phyloP scores from a whole-genome alignment of 805 yeast species.

The Hanseniaspora guilliermondii region DNA sequence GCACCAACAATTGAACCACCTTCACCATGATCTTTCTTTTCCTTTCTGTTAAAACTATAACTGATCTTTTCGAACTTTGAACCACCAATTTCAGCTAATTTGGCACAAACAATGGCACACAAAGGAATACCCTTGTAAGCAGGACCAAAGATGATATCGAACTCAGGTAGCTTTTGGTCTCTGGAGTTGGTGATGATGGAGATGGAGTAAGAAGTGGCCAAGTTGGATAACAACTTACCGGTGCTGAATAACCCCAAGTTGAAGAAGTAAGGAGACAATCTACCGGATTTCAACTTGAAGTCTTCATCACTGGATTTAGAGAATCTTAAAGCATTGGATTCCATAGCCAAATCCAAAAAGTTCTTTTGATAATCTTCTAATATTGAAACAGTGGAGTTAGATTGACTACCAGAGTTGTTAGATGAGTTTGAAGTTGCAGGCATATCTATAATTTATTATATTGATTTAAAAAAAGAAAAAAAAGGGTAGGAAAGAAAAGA shows the following conservation, averaged over 20 bases:
- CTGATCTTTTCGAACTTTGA: conserved; percentile 58
- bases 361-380: conserved; percentile 43
- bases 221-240: conserved; percentile 62
- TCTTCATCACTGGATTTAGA: conserved; percentile 35
- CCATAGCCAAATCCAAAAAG: conserved; percentile 72
- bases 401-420: not conserved
- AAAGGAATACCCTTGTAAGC: conserved; percentile 96
- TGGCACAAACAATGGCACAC: conserved; percentile 85
- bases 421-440: not conserved
- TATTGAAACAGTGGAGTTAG: conserved; percentile 14
- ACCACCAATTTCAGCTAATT: conserved; percentile 83
- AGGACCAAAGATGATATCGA: conserved; percentile 90
- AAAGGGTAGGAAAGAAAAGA: too few relatives aligned
- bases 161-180: conserved; percentile 56
- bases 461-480: not conserved
- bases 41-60: conserved; percentile 93
- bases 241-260: conserved; percentile 82
- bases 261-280: conserved; percentile 92
- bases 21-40: conserved; percentile 95
- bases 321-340: conserved; percentile 69
- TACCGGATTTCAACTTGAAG: conserved; percentile 84
- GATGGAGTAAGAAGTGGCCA: conserved; percentile 80
- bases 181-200: conserved; percentile 46
- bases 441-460: not conserved
- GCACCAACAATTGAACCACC: conserved; percentile 93